Evolutionary conservation across 176 grass and related monocot species (phyloP), one percentile per base, ranked within the genome.

Genomic region (Thalia dealbata): DNA sequence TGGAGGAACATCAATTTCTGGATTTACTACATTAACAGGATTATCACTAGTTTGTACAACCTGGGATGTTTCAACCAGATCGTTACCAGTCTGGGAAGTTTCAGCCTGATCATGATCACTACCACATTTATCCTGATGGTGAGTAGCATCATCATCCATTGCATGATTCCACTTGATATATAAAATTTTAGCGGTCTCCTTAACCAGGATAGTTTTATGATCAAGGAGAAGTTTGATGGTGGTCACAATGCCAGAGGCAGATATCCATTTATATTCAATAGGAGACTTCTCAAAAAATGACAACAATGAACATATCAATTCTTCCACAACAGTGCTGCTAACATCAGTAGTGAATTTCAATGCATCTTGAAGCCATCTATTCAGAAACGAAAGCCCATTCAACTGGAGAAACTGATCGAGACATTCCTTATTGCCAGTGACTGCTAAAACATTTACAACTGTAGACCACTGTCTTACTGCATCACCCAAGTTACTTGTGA

Each of bases 311-410:
- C 42, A 24, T 18, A 86, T 82, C 18, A 88, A 66, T 75, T 80
- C 83, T 62, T 92, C 69, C 8, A 61, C 80, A 69, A 74, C 18
- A 38, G 9, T 26, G 18, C 9, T 48, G 62, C 50, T 80, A 51
- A 70, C 29, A 50, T 78, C 80, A 45, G 60, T 51, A 21, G 27
- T 24, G 56, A 69, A 74, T 18, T 80, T 88, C 62, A 86, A 83
- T 77, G 78, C 78, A 51, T 88, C 86, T 60, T 80, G 75, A 68
- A 92, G 78, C 90, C 90, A 92, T 29, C 75, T 81, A 60, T 86
- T 79, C 56, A 92, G 90, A 78, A 84, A 84, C 71, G 12, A 26
- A 69, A 88, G 72, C 19, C 83, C 90, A 38, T 88, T 84, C 74
- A 88, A 76, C 25, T 84, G 75, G 42, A 92, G 54, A 18, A 92